Percentiles rank a stretch among this genome's conserved stretches.
Conservation (phyloP, 2,329 filamentous ascomycete genomes). For the Diplodia scrobiculata region DNA sequence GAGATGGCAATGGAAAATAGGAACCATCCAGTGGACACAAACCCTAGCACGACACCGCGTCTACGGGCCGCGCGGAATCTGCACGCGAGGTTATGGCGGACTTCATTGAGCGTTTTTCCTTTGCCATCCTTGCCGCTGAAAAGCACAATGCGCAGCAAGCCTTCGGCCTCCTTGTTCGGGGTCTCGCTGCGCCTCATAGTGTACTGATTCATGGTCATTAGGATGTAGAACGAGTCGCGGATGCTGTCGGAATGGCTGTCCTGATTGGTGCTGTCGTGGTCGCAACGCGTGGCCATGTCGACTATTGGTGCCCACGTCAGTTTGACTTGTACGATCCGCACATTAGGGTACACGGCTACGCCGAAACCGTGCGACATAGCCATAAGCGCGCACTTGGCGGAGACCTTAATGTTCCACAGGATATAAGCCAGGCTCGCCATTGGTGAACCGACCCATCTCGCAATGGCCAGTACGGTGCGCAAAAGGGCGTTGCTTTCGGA, state of each 20-base stretch:
- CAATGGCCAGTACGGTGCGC: slow-evolving; percentile 43
- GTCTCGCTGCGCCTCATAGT: slow-evolving; percentile 35
- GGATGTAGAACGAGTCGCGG: slow-evolving; percentile 50
- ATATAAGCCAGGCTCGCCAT: slow-evolving; percentile 45
- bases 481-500: slow-evolving; percentile 47
- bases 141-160: slow-evolving; percentile 45
- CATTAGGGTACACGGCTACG: background rate
- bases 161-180: slow-evolving; percentile 43
- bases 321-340: background rate
- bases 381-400: slow-evolving; percentile 45
- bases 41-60: slow-evolving; percentile 47
- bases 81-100: slow-evolving; percentile 44
- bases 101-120: slow-evolving; percentile 38
- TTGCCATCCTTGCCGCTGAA: slow-evolving; percentile 43
- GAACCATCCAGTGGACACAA: slow-evolving; percentile 51
- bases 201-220: slow-evolving; percentile 52
- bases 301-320: slow-evolving; percentile 32
- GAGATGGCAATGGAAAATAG: slow-evolving; percentile 44
- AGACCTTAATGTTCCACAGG: slow-evolving; percentile 48
- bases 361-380: slow-evolving; percentile 27
- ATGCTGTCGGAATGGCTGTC: slow-evolving; percentile 44
- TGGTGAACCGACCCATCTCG: slow-evolving; percentile 45
- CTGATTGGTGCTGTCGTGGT: slow-evolving; percentile 35
- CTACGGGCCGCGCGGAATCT: slow-evolving; percentile 47
- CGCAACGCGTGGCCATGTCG: slow-evolving; percentile 44